Conservation (phyloP, 2,329 filamentous ascomycete species). For the Lasiodiplodia hormozganensis region DNA sequence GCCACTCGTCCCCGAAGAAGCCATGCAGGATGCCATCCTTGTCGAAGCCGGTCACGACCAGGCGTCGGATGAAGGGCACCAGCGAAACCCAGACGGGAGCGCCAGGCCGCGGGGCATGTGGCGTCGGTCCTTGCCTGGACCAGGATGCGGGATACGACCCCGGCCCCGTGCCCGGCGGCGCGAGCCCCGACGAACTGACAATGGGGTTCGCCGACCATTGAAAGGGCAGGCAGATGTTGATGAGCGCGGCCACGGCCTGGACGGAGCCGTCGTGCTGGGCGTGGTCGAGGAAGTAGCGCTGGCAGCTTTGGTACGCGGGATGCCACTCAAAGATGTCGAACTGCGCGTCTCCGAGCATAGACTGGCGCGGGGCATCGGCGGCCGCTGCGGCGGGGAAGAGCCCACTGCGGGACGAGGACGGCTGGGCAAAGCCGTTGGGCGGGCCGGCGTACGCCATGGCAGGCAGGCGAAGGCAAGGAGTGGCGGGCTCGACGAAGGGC, state of each 20-base stretch:
- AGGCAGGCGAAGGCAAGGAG: background rate
- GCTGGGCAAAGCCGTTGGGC: conserved; percentile 28
- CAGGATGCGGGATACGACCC: conserved; percentile 40
- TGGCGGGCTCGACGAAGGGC: background rate
- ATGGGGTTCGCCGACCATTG: conserved; percentile 68
- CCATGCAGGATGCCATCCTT: conserved; percentile 85
- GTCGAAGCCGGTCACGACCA: conserved; percentile 92
- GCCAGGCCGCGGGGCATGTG: conserved; percentile 45
- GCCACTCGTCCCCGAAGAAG: conserved; percentile 97
- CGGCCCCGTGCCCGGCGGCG: conserved; percentile 40
- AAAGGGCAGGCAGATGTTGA: conserved; percentile 91
- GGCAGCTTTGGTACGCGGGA: conserved; percentile 86
- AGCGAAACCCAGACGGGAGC: conserved; percentile 66
- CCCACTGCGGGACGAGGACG: conserved; percentile 28
- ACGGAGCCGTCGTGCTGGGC: conserved; percentile 84
- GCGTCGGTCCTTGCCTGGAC: conserved; percentile 51
- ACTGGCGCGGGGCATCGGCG: conserved; percentile 27
- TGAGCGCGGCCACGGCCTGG: conserved; percentile 85
- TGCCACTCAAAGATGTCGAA: conserved; percentile 94
- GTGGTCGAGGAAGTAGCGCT: conserved; percentile 89
- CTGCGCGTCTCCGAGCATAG: conserved; percentile 51
- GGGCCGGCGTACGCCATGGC: conserved; percentile 29
- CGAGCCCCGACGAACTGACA: conserved; percentile 41
- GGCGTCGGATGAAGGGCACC: conserved; percentile 86
- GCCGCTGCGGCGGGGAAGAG: conserved; percentile 28